Evolutionary conservation across 306 rosid species (phyloP).

Genomic region (Rubus parviflorus): DNA sequence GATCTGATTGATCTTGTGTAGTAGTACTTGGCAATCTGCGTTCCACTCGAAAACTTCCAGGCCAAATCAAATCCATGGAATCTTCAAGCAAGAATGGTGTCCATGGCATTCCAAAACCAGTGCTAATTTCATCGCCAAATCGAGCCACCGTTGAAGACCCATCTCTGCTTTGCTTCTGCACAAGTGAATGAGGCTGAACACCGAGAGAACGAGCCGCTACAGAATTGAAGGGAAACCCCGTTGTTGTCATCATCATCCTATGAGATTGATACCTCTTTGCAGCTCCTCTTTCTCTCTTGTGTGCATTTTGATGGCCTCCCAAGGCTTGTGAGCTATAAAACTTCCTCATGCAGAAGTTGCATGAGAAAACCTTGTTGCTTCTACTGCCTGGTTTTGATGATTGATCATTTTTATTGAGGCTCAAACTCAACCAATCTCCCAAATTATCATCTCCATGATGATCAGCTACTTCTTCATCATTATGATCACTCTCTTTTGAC

Average conservation of each 20-base stretch:
- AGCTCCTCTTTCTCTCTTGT: slow-evolving; percentile 73
- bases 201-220: slow-evolving; percentile 44
- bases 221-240: slow-evolving; percentile 36
- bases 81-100: slow-evolving; percentile 48
- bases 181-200: slow-evolving; percentile 58
- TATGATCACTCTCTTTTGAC: slow-evolving; percentile 17
- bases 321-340: slow-evolving; percentile 74
- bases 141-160: slow-evolving; percentile 40
- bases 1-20: slow-evolving; percentile 34
- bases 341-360: slow-evolving; percentile 76
- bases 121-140: slow-evolving; percentile 23
- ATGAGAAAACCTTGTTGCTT: slow-evolving; percentile 51
- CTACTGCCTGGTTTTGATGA: slow-evolving; percentile 34
- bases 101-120: slow-evolving; percentile 40
- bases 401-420: slow-evolving; percentile 35
- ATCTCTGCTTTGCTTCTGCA: slow-evolving; percentile 47
- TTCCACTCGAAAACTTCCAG: slow-evolving; percentile 57
- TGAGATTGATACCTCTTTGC: slow-evolving; percentile 55
- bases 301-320: slow-evolving; percentile 87
- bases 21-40: slow-evolving; percentile 12
- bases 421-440: slow-evolving; percentile 70
- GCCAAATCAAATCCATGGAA: slow-evolving; percentile 50
- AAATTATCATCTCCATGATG: slow-evolving; percentile 25
- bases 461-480: slow-evolving; percentile 6
- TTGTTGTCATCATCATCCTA: slow-evolving; percentile 39